Conservation (phyloP, 139 green algal species). For the Micractinium conductrix region DNA sequence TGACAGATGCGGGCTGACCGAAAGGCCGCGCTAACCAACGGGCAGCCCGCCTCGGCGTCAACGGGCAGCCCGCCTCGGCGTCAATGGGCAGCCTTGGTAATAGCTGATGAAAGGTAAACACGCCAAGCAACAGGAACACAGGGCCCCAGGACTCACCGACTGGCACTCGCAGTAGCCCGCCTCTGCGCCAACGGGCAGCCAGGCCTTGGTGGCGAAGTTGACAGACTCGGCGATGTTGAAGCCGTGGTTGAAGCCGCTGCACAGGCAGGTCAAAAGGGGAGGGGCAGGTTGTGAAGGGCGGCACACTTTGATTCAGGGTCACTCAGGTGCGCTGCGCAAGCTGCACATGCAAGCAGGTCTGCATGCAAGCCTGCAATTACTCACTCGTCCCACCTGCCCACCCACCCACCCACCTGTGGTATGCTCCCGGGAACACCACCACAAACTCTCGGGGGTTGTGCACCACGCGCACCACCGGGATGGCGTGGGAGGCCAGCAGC, state of each 20-base stretch:
- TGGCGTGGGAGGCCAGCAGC: conserved; percentile 61
- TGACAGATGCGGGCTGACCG: no score
- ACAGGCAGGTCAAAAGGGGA: conserved; percentile 34
- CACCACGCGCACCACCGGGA: conserved; percentile 57
- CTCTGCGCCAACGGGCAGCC: conserved; percentile 59
- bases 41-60: no score
- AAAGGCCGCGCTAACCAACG: no score
- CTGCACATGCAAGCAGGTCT: no score
- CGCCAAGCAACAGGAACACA: not conserved
- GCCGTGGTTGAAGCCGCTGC: conserved; percentile 79
- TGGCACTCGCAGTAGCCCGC: conserved; percentile 63
- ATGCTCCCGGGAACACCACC: conserved; percentile 75
- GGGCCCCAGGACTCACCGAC: not conserved
- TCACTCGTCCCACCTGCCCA: not conserved
- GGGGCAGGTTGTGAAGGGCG: not conserved
- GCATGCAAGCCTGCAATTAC: not conserved
- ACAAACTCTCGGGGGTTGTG: conserved; percentile 80
- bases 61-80: no score
- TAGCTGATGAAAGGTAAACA: not conserved
- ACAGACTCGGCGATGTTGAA: conserved; percentile 80
- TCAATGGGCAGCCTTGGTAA: no score
- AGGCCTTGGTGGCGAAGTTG: conserved; percentile 77
- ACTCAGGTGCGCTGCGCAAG: no score
- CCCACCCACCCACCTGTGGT: conserved; percentile 30
- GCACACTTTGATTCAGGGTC: no score